Percentiles rank a stretch among this genome's conserved stretches.
Evolutionary conservation across 441 rosid species (phyloP).

Genomic region (Arabidopsis lyrata): DNA sequence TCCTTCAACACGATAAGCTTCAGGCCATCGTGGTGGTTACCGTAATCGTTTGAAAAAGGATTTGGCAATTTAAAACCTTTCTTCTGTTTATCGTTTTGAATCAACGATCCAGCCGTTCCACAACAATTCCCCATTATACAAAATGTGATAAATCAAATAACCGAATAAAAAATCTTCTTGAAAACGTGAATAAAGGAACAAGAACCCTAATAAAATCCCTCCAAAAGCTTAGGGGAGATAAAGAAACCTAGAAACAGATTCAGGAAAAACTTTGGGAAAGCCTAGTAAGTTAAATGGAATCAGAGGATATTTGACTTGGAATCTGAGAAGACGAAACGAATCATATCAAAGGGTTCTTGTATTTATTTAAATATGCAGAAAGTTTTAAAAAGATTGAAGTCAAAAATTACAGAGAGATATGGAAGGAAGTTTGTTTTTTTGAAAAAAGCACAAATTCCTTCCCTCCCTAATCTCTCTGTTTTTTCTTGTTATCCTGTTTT

Average conservation of each 20-base stretch:
- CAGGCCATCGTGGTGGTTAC: constrained; percentile 42
- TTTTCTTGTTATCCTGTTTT: constrained; percentile 34
- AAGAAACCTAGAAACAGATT: not conserved
- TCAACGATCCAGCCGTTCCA: constrained; percentile 45
- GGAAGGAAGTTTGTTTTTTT: constrained; percentile 32
- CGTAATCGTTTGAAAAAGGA: constrained; percentile 71
- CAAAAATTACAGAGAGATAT: constrained; percentile 36
- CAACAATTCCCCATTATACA: constrained; percentile 85
- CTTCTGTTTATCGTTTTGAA: constrained; percentile 49
- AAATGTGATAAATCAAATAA: not conserved
- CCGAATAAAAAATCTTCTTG: constrained; percentile 24
- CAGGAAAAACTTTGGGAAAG: not conserved
- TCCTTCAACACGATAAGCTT: constrained; percentile 58
- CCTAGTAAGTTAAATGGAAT: not conserved
- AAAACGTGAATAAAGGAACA: constrained; percentile 1
- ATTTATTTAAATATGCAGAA: constrained; percentile 1
- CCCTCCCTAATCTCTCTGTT: constrained; percentile 41
- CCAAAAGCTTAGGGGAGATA: not conserved
- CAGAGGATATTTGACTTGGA: constrained; percentile 4
- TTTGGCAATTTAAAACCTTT: constrained; percentile 56
- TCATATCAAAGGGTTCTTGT: constrained; percentile 26
- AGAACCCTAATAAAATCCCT: constrained; percentile 16
- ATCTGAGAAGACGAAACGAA: constrained; percentile 25
- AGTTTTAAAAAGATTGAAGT: not conserved
- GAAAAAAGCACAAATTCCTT: constrained; percentile 1